These are phyloP conservation scores for Aphanocladium album DNA, from an alignment of 2,329 filamentous ascomycete species.

Conservation along the genomic window DNA sequence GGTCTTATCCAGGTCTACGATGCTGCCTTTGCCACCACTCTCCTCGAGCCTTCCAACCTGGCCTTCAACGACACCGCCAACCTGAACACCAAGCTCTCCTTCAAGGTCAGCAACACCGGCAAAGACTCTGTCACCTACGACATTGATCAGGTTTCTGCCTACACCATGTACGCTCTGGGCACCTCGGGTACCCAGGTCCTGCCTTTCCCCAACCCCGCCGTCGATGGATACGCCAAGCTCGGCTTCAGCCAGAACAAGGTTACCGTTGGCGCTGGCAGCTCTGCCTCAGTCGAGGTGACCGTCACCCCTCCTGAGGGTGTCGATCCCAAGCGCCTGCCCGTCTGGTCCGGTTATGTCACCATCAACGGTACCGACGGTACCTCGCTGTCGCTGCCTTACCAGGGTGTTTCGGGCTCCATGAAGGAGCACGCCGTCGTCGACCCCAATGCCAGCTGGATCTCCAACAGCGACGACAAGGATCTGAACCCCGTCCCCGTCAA, in stretches of 20 bases:
- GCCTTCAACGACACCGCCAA: constrained; percentile 61
- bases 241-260: constrained; percentile 38
- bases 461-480: constrained; percentile 29
- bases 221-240: constrained; percentile 37
- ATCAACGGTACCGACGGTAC: constrained; percentile 34
- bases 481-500: constrained; percentile 25
- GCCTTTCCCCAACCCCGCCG: constrained; percentile 41
- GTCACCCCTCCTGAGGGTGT: constrained; percentile 35
- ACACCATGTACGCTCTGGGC: constrained; percentile 48
- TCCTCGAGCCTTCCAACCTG: constrained; percentile 52
- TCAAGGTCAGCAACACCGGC: constrained; percentile 53
- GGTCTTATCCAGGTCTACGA: constrained; percentile 57
- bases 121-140: constrained; percentile 44
- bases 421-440: constrained; percentile 30
- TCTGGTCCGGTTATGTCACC: constrained; percentile 40
- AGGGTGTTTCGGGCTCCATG: constrained; percentile 29
- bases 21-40: constrained; percentile 48
- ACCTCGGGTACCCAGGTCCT: constrained; percentile 30
- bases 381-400: constrained; percentile 34
- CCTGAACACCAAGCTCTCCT: constrained; percentile 43
- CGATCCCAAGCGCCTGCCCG: constrained; percentile 28
- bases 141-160: constrained; percentile 44
- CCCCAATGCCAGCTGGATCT: constrained; percentile 27
- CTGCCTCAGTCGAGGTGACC: constrained; percentile 42
- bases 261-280: constrained; percentile 36